Base-by-base conservation (phyloP, 257 asterid genomes). In the Linaria vulgaris region DNA sequence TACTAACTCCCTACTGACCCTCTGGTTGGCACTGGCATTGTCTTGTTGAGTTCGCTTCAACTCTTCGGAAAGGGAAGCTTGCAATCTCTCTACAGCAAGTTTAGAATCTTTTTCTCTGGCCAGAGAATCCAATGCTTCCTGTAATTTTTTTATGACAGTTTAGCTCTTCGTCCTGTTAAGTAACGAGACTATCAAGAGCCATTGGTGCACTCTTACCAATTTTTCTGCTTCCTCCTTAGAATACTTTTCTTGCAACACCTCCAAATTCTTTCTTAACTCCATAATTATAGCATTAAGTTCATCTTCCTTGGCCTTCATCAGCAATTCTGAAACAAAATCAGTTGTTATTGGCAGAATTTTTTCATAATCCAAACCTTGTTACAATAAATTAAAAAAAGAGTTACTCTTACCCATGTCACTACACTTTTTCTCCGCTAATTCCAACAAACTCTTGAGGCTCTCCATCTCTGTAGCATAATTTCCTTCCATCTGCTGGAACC, bases 401-500 rank as follows among this genome's bases (percentile, higher is more conserved):
- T 38, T 54, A 56, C 21, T 25, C 68, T 67, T 74, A 88, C 96
- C 95, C 70, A 72, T 65, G 15, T 83, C 95, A 16, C 16, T 57
- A 72, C 73, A 83, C 59, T 77, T 82, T 77, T 88, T 90, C 73
- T 90, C 94, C 5, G 90, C 85, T 34, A 75, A 70, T 64, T 86
- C 96, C 83, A 90, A 66, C 77, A 79, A 61, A 59, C 61, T 78
- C 60, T 76, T 84, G 19, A 81, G 57, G 3, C 78, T 80, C 47
- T 81, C 94, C 67, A 72, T 83, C 82, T 86, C 91, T 19, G 72
- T 52, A 4, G 68, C 79, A 64, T 77, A 75, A 64, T 76, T 79
- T 56, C 72, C 94, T 71, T 94, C 96, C 24, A 82, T 85, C 68
- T 83, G 96, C 55, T 84, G 95, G 72, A 87, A 88, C 99, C 97